These are phyloP conservation scores for Pseudogymnoascus sp. DNA, from an alignment of 2,329 filamentous ascomycete genomes.

Conservation along the genomic window DNA sequence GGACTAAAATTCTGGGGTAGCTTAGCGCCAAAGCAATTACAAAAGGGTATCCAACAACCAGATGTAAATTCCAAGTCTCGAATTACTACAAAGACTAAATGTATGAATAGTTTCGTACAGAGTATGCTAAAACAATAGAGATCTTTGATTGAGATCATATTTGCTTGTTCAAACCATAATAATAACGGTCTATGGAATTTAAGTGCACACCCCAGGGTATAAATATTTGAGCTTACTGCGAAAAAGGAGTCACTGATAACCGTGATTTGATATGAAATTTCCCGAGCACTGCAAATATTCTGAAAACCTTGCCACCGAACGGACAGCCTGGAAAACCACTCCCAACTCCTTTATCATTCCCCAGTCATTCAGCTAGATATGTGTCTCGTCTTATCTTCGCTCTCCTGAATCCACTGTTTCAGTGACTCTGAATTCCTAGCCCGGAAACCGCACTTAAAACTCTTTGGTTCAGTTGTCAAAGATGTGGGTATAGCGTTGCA, in stretches of 20 bases:
- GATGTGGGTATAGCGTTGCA: conserved; percentile 51
- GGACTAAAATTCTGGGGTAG: background rate
- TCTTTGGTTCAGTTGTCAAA: conserved; percentile 54
- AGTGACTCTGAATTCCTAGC: conserved; percentile 40
- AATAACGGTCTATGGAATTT: background rate
- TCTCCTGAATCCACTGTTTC: conserved; percentile 45
- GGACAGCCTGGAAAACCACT: background rate
- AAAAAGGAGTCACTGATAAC: background rate
- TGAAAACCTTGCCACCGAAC: background rate
- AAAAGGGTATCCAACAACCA: background rate
- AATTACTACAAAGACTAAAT: background rate
- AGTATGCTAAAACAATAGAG: background rate
- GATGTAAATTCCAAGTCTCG: background rate
- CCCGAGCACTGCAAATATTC: background rate
- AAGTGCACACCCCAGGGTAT: background rate
- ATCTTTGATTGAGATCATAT: background rate
- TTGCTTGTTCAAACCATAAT: background rate
- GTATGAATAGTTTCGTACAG: background rate
- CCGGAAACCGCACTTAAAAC: conserved; percentile 52
- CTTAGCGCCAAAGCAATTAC: background rate
- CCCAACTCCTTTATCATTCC: background rate
- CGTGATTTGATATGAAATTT: background rate
- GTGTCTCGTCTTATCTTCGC: conserved; percentile 20
- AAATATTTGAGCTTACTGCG: background rate
- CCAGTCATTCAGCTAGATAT: conserved; percentile 1